Evolutionary conservation across 2,329 filamentous ascomycete genomes (phyloP).

Genomic region (Aspergillaceae sp.): DNA sequence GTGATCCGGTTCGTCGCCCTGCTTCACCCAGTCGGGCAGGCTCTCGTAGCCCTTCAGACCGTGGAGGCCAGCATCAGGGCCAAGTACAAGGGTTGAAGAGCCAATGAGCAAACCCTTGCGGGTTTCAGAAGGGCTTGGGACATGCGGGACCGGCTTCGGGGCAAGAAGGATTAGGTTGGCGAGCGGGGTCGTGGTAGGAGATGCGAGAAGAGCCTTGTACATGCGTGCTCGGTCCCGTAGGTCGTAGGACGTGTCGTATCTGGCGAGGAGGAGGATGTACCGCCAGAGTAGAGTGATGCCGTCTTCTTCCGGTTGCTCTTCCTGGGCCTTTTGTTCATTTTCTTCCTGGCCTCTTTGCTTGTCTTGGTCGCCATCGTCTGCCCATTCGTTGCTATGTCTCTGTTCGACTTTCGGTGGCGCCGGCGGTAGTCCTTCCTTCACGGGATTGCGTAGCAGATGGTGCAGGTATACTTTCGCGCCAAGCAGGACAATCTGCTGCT

Average conservation of each 20-base stretch:
- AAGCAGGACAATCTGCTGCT: conserved; percentile 82
- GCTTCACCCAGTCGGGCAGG: conserved; percentile 75
- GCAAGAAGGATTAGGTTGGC: conserved; percentile 85
- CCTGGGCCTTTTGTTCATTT: conserved; percentile 23
- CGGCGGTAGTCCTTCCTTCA: conserved; percentile 11
- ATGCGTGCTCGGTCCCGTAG: conserved; percentile 83
- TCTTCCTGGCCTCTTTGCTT: conserved; percentile 17
- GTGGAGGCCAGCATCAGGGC: conserved; percentile 62
- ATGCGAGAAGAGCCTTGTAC: conserved; percentile 73
- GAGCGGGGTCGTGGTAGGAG: conserved; percentile 67
- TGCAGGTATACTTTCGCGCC: conserved; percentile 97
- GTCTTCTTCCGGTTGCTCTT: conserved; percentile 38
- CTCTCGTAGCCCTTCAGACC: conserved; percentile 70
- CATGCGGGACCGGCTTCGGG: conserved; percentile 86
- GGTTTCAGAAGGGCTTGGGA: conserved; percentile 78
- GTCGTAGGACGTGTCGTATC: conserved; percentile 93
- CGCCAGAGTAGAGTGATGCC: conserved; percentile 71
- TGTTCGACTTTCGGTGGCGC: conserved; percentile 17
- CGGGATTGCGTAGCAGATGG: conserved; percentile 54
- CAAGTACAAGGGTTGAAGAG: conserved; percentile 76
- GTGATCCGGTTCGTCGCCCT: conserved; percentile 70
- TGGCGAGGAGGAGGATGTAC: conserved; percentile 72
- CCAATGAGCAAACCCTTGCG: conserved; percentile 71
- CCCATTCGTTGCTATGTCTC: conserved; percentile 26
- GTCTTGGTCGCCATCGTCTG: conserved; percentile 18